Base-by-base conservation (phyloP, 768 basidiomycete genomes). In the Leccinum boreale region DNA sequence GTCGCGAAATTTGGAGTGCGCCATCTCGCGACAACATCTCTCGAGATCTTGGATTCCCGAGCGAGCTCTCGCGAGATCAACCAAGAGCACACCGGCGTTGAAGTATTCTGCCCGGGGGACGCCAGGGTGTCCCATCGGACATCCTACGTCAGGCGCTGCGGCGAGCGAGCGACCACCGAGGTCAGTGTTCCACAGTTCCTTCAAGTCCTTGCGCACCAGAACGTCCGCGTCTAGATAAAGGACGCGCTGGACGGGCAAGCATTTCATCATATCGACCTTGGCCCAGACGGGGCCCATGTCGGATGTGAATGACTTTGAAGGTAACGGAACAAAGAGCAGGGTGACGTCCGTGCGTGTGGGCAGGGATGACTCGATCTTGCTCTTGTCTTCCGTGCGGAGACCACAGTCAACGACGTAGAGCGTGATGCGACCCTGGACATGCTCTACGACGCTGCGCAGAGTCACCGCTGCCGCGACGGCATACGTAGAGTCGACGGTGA, bases 161-260 rank as follows among this genome's bases (percentile, higher is more conserved):
- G 74, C 82, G 24, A 85, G 57, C 4, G 72, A 31, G n/a, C 67
- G 73, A 8, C 75, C 79, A 6, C 60, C 42, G 48, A 84, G 68
- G 64, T 83, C 75, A 4, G 70, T 77, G 19, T 71, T 61, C 83
- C 82, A 85, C 39, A 84, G 63, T 12, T 62, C 65, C 33, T 60
- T 64, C 52, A 84, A 42, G 58, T 75, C 75, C 10, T 55, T 62
- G 17, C 78, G 75, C 11, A 83, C 76, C 1, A 85, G 67, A 14
- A 77, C 69, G 62, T 85, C 84, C 8, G 79, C 78, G 44, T 85
- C 83, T 15, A 85, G 71, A 60, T 83, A 84, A 5, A 83, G 67
- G 10, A 76, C 76, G 0, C 79, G 72, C 62, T 84, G 80, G 21
- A 79, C 74, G 0, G 83, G 84, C 26, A 84, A 60, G n/a, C 71